phyloP scores from a whole-genome alignment of 805 yeast genomes.

The Wickerhamomyces chambardii region DNA sequence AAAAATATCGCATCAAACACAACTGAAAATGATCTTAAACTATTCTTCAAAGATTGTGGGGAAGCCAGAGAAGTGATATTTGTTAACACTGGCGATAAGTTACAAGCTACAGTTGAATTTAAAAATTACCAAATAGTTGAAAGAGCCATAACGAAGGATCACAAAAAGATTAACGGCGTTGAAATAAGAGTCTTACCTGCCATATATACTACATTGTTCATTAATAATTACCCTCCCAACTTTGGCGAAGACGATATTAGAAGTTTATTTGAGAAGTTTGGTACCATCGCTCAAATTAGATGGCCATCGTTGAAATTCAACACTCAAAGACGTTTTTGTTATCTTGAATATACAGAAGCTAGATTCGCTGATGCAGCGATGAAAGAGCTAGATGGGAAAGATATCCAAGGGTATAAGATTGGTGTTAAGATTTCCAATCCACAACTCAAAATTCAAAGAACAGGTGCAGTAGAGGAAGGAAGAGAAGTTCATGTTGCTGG shows the following conservation, averaged over 20 bases:
- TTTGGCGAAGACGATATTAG: slow-evolving; percentile 29
- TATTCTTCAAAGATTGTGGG: slow-evolving; percentile 58
- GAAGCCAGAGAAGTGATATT: slow-evolving; percentile 27
- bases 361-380: slow-evolving; percentile 38
- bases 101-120: slow-evolving; percentile 54
- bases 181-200: slow-evolving; percentile 37
- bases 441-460: slow-evolving; percentile 25
- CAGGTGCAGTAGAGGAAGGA: slow-evolving; percentile 40
- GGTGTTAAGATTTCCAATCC: slow-evolving; percentile 61
- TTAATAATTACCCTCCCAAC: slow-evolving; percentile 63
- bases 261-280: slow-evolving; percentile 29
- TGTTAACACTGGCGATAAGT: slow-evolving; percentile 5
- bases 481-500: slow-evolving; percentile 50
- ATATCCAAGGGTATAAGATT: slow-evolving; percentile 29
- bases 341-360: slow-evolving; percentile 43
- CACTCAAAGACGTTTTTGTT: slow-evolving; percentile 61
- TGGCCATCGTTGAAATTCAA: slow-evolving; percentile 54
- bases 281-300: slow-evolving; percentile 40
- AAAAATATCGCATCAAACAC: slow-evolving; percentile 31
- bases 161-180: slow-evolving; percentile 32
- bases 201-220: slow-evolving; percentile 51
- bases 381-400: slow-evolving; percentile 27
- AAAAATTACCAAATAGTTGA: slow-evolving; percentile 34
- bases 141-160: slow-evolving; percentile 52
- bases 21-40: slow-evolving; percentile 27